A percentile compares a stretch with the other conserved stretches of the same genome.
These are phyloP conservation scores for Calonectria pseudoturangicola DNA, from an alignment of 2,329 filamentous ascomycete genomes.

Conservation along the genomic window DNA sequence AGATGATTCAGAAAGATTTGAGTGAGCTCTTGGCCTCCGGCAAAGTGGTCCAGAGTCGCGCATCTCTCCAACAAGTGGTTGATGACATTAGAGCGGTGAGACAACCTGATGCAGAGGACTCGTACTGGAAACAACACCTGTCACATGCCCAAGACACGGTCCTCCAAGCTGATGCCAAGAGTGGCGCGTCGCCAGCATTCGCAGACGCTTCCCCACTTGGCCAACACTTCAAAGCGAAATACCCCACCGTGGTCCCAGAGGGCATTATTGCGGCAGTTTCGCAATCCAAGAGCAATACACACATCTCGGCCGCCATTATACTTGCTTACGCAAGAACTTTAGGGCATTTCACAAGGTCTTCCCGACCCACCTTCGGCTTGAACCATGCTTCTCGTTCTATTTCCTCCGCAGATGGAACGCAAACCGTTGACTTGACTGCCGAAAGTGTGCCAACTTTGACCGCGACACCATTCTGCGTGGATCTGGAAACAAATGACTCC, in stretches of 20 bases:
- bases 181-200: neutral
- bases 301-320: neutral
- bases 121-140: neutral
- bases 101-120: neutral
- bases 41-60: neutral
- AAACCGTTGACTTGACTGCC: neutral
- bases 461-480: neutral
- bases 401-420: neutral
- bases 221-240: neutral
- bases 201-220: neutral
- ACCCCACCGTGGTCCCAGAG: neutral
- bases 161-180: neutral
- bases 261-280: neutral
- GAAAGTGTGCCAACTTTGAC: neutral
- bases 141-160: neutral
- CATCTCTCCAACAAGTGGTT: neutral
- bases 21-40: neutral
- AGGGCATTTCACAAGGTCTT: neutral
- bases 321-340: neutral
- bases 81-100: neutral
- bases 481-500: neutral
- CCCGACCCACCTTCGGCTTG: conserved; percentile 2
- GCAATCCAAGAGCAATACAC: conserved; percentile 3
- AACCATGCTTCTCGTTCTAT: conserved; percentile 11
- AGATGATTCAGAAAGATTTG: conserved; percentile 14